phyloP scores from a whole-genome alignment of 192 early-diverging fungal genomes.

The Chytriomyces sp. region DNA sequence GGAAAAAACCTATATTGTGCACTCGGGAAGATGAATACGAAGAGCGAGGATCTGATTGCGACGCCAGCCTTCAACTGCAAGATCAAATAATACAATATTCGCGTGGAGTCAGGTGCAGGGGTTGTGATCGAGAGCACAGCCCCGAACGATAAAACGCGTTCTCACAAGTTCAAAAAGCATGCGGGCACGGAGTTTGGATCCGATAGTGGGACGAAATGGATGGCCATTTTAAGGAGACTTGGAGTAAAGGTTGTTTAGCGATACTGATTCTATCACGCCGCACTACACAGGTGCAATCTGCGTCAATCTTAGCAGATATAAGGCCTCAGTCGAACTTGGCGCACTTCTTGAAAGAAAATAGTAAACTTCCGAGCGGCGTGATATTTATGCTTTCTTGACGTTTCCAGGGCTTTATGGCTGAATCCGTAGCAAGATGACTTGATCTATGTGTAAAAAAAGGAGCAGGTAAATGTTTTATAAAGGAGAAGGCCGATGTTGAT shows the following conservation, averaged over 20 bases:
- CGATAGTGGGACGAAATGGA: too few relatives aligned
- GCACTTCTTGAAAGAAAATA: constrained; percentile 38
- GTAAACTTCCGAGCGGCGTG: constrained; percentile 21
- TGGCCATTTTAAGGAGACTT: too few relatives aligned
- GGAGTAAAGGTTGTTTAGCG: too few relatives aligned
- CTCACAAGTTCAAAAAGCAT: constrained; percentile 42
- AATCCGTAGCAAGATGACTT: constrained; percentile 47
- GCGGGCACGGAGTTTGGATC: constrained; percentile 37
- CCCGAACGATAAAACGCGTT: constrained; percentile 50
- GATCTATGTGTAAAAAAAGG: constrained; percentile 44
- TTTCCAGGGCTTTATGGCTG: constrained; percentile 25
- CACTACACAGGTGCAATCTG: constrained; percentile 28
- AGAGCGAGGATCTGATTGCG: constrained; percentile 18
- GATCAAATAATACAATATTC: constrained; percentile 30
- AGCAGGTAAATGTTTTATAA: constrained; percentile 48
- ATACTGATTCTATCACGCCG: not conserved
- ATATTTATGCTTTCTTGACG: constrained; percentile 41
- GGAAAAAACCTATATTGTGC: too few relatives aligned
- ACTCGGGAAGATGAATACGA: too few relatives aligned
- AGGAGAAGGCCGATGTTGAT: constrained; percentile 47
- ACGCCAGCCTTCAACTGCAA: constrained; percentile 33
- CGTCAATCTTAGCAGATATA: constrained; percentile 28
- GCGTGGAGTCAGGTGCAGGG: constrained; percentile 32
- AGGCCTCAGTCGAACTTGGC: constrained; percentile 55
- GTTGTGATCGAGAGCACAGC: constrained; percentile 36